Percentiles rank a stretch among this genome's conserved stretches.
These are phyloP conservation scores for Moricandia arvensis DNA, from an alignment of 345 rosid genomes.

Conservation along the genomic window DNA sequence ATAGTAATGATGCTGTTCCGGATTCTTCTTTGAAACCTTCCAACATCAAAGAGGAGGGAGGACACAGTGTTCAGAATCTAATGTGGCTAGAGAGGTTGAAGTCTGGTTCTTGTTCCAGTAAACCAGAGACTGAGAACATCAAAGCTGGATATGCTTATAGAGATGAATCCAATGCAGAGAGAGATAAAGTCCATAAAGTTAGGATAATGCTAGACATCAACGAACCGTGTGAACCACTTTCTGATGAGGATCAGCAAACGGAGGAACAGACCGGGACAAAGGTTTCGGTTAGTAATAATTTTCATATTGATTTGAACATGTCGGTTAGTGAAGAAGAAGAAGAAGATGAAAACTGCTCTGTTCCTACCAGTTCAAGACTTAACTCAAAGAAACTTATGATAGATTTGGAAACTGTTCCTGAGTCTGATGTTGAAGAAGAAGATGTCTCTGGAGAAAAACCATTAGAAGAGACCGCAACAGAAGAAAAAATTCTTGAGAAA, in stretches of 20 bases:
- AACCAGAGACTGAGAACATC: conserved; percentile 34
- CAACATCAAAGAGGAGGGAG: conserved; percentile 30
- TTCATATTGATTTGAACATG: conserved; percentile 62
- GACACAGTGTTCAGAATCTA: conserved; percentile 40
- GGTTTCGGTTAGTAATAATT: conserved; percentile 33
- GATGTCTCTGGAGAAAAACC: conserved; percentile 2
- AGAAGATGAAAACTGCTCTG: conserved; percentile 40
- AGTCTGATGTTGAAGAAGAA: conserved; percentile 35
- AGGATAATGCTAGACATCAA: conserved; percentile 73
- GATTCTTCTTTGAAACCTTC: conserved; percentile 21
- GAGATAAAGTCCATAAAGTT: conserved; percentile 42
- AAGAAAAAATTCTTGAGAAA: conserved; percentile 32
- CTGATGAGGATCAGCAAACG: conserved; percentile 30
- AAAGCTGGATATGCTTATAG: conserved; percentile 44
- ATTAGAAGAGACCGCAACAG: conserved; percentile 14
- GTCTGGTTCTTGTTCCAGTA: conserved; percentile 37
- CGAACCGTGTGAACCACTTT: conserved; percentile 71
- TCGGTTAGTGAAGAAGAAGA: conserved; percentile 51
- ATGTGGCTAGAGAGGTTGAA: conserved; percentile 28
- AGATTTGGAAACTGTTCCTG: conserved; percentile 58
- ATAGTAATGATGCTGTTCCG: conserved; percentile 35
- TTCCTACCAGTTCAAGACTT: conserved; percentile 33
- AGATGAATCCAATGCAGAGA: conserved; percentile 40
- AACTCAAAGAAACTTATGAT: conserved; percentile 43
- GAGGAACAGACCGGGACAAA: conserved; percentile 18